Base-by-base conservation (phyloP, 129 eudicot species). In the Flaveria robusta region DNA sequence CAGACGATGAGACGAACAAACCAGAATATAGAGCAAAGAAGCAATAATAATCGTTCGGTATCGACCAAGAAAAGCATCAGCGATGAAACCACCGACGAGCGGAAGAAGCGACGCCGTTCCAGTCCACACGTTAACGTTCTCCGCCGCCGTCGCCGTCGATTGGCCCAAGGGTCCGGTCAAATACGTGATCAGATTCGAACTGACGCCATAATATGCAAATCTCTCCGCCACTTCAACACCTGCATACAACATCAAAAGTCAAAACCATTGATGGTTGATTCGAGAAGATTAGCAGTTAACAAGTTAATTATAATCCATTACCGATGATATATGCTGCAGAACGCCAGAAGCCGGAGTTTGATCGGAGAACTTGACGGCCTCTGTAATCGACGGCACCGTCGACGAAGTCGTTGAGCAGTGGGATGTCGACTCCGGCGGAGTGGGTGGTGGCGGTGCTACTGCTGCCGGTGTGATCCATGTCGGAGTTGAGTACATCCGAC, bases 41-140 rank as follows among this genome's bases (percentile, higher is more conserved):
- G 97, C 77, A 31, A 79, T 19, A 14, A 91, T 72, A 19, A 88
- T 77, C 6, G 94, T 88, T 24, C 84, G 76, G 45, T 72, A 91
- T 20, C 91, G 87, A 64, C 97, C 97, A 13, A 91, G 81, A 74
- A 68, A 83, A 10, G 85, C 85, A 73, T 91, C 97, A 29, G 92
- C 94, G 67, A 85, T 56, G 11, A 83, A 83, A 26, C 85, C 94
- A 1, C 91, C 93, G 18, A 85, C 49, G n/a, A 91, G 72, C 0
- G 97, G 94, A 16, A 85, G 82, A 52, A 86, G 77, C 29, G 72
- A 62, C 41, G 88, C 90, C 12, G 84, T 82, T 23, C 97, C 97
- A 0, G 63, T 20, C 97, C 97, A 91, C 26, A 79, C 56, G 68
- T 88, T 91, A 14, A 91, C 87, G 63, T 82, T 88, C 29, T 77